Evolutionary conservation across 306 rosid species (phyloP).

Genomic region (Hippophae tibetana): DNA sequence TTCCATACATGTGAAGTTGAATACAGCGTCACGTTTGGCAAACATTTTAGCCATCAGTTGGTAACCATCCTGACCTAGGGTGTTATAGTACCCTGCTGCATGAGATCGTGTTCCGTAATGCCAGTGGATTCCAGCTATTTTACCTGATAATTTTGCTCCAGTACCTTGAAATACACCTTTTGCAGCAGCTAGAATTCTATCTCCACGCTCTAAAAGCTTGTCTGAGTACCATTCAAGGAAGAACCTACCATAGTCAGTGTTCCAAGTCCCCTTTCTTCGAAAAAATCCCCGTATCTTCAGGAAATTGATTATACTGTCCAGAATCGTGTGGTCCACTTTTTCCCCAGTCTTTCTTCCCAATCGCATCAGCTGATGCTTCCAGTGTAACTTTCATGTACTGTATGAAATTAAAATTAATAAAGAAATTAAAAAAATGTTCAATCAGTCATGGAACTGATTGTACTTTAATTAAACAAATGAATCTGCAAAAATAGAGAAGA

Average conservation of each 20-base stretch:
- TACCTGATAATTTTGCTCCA: conserved; percentile 66
- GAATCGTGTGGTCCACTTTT: conserved; percentile 71
- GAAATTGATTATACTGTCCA: conserved; percentile 69
- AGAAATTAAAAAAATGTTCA: not conserved
- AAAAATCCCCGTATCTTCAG: conserved; percentile 47
- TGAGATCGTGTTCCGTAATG: conserved; percentile 73
- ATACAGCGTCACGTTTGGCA: conserved; percentile 45
- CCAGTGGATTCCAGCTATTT: conserved; percentile 94
- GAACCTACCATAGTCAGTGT: conserved; percentile 51
- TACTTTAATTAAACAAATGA: no score
- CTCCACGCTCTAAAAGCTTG: conserved; percentile 67
- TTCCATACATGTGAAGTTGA: conserved; percentile 96
- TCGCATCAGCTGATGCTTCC: conserved; percentile 64
- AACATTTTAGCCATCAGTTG: conserved; percentile 52
- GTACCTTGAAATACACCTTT: conserved; percentile 47
- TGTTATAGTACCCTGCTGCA: conserved; percentile 85
- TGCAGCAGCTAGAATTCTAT: conserved; percentile 57
- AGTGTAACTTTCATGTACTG: conserved; percentile 88
- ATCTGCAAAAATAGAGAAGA: no score
- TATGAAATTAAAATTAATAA: conserved; percentile 3
- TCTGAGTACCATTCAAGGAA: conserved; percentile 80
- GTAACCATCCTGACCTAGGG: conserved; percentile 56
- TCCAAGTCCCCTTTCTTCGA: no score
- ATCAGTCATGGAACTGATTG: no score
- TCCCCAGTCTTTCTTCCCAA: conserved; percentile 79